Conservation (phyloP, 108 stramenopile genomes). For the Cyclotella cryptica region DNA sequence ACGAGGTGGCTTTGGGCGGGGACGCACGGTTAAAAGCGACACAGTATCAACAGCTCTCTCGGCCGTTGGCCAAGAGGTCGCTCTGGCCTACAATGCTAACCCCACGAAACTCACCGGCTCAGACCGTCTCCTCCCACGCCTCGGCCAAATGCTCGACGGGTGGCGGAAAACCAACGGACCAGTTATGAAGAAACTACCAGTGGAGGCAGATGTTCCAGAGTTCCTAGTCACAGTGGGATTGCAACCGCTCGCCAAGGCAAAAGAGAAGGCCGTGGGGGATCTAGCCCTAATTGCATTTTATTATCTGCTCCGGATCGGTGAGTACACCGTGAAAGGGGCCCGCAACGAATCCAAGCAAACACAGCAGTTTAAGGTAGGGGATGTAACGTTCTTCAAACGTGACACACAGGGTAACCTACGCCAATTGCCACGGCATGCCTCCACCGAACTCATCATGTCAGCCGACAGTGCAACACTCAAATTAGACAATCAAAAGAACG, state of each 20-base stretch:
- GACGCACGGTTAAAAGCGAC: too few relatives aligned
- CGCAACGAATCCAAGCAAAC: neutral
- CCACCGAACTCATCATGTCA: neutral
- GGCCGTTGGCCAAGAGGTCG: too few relatives aligned
- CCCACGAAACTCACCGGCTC: too few relatives aligned
- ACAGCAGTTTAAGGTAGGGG: too few relatives aligned
- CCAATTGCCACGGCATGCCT: neutral
- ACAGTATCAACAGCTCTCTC: too few relatives aligned
- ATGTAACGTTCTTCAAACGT: neutral
- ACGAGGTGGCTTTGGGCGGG: too few relatives aligned
- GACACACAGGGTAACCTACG: neutral
- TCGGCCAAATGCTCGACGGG: conserved; percentile 4
- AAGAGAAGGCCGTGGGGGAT: neutral
- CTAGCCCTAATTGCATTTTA: conserved; percentile 17
- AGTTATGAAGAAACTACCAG: neutral
- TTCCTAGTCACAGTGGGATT: neutral
- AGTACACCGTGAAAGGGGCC: conserved; percentile 13
- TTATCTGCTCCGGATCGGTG: neutral
- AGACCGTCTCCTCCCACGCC: neutral
- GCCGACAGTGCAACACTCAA: neutral
- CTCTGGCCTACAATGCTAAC: too few relatives aligned
- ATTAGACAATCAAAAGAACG: conserved; percentile 20
- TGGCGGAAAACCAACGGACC: neutral
- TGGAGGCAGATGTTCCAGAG: neutral
- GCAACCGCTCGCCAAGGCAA: too few relatives aligned